Base-by-base conservation (phyloP, 768 basidiomycete genomes). In the Kwoniella bestiolae region DNA sequence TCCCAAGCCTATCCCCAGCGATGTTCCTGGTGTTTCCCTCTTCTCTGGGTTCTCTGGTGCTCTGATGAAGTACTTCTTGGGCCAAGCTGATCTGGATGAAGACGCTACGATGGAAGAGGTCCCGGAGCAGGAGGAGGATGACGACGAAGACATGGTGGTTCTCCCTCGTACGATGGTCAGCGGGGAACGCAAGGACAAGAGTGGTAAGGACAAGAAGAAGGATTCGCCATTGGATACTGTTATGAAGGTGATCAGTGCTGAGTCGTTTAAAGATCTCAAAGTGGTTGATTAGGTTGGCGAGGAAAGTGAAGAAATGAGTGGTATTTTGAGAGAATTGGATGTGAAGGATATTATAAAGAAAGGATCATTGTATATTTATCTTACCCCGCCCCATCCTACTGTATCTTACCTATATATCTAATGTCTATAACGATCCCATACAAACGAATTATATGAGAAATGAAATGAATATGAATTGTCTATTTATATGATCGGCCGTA, bases 11-110 rank as follows among this genome's bases (percentile, higher is more conserved):
- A 86, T 86, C 28, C 81, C 82, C 52, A 83, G 82, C 21, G 85
- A 87, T 32, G 80, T 82, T 74, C 82, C 85, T 76, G 89, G 89
- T 0, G 89, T 89, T 34, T 87, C 88, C 52, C 79, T 90, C 75
- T 81, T 90, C 82, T 88, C 85, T 73, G 90, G 90, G 55, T 90
- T 87, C 73, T 88, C 87, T 59, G 84, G 87, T 21, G 83, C 86
- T 60, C 83, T 90, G 84, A 79, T 91, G 83, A 90, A 90, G 82
- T 83, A 87, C 63, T 90, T 91, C 71, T 86, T 90, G 85, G 87
- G 72, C 3, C 58, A 60, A 46, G 56, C 47, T 38, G 70, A 69
- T 5, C 46, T 69, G 16, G 57, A 69, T n/a, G 57, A 50, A 44
- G 52, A 61, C 3, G 69, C 58, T 21, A 55, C 32, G n/a, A 38